Base-by-base conservation (phyloP, 1,139 yeast species). In the Geotrichum reessii region DNA sequence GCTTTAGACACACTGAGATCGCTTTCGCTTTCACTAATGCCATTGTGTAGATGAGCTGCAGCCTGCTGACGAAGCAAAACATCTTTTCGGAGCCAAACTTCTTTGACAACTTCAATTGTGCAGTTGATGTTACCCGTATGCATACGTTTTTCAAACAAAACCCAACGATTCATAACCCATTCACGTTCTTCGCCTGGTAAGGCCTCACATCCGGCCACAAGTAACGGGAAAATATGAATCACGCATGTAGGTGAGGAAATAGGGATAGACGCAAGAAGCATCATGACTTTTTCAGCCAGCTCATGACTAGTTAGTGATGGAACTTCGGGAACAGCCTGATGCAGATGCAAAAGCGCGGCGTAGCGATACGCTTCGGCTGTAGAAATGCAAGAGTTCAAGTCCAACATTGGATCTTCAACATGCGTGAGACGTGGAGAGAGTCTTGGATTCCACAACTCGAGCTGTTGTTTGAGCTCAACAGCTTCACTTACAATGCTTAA, bases 281-380 rank as follows among this genome's bases (percentile, higher is more conserved):
- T 78, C 65, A 84, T 74, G 8, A 84, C 81, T 64, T 82, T 83
- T 63, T 82, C 84, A 0, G 88, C 86, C 40, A 83, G 67, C 59
- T 77, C 81, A 61, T 79, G 83, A 0, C 86, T 80, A 5, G 81
- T 69, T 46, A 75, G 69, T 5, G 83, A 79, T 4, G 87, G 86
- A 24, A 84, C 78, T 64, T 84, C 87, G 0, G 89, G 89, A 1
- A 84, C 87, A 0, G 87, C 85, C 66, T 84, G 88, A 66, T 84
- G 87, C 47, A 85, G 71, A 65, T 82, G 83, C 24, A 84, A 67
- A 50, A 85, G 69, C 0, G 86, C 76, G 0, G 87, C 78, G 67
- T 76, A 82, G 53, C 87, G 69, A 68, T 84, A 85, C 0, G 88
- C 85, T 66, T 84, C 88, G 1, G 89, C 88, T 0, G 89, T 84